phyloP scores from a whole-genome alignment of 1,139 yeast genomes.

The Yamadazyma epiphylla region DNA sequence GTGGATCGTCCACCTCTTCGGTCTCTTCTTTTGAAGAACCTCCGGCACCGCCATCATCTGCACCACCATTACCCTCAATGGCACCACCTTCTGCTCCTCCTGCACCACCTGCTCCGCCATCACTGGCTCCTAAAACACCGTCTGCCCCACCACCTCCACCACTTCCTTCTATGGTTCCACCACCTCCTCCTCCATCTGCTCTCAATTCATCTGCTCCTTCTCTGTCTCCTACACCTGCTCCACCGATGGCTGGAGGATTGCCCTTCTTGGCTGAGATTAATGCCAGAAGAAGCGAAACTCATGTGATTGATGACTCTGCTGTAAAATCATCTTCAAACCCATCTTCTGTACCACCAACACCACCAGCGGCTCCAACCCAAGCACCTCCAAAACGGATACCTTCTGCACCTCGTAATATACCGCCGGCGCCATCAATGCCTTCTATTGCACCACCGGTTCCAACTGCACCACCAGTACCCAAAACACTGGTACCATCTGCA shows the following conservation, averaged over 20 bases:
- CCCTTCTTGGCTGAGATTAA: constrained; percentile 44
- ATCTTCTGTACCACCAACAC: constrained; percentile 13
- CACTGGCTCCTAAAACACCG: constrained; percentile 13
- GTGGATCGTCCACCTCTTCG: constrained; percentile 14
- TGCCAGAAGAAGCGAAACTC: constrained; percentile 32
- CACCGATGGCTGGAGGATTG: constrained; percentile 27
- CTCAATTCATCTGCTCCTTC: constrained; percentile 13
- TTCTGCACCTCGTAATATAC: constrained; percentile 6
- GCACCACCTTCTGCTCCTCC: constrained; percentile 6
- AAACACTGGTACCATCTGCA: constrained; percentile 1
- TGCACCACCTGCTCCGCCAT: constrained; percentile 9
- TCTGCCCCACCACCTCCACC: constrained; percentile 15
- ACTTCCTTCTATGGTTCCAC: constrained; percentile 7
- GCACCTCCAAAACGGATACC: constrained; percentile 6
- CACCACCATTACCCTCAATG: constrained; percentile 11
- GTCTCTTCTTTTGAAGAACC: constrained; percentile 17
- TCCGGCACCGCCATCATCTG: constrained; percentile 14
- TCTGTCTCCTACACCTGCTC: constrained; percentile 10
- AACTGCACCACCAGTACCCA: constrained; percentile 4
- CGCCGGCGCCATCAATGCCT: constrained; percentile 7
- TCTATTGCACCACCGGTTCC: constrained; percentile 4
- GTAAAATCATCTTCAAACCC: constrained; percentile 13
- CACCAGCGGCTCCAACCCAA: constrained; percentile 10
- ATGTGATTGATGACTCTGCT: constrained; percentile 33
- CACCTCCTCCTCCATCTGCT: constrained; percentile 18